These are phyloP conservation scores for Schizochytrium sp. DNA, from an alignment of 108 stramenopile genomes.

Conservation along the genomic window DNA sequence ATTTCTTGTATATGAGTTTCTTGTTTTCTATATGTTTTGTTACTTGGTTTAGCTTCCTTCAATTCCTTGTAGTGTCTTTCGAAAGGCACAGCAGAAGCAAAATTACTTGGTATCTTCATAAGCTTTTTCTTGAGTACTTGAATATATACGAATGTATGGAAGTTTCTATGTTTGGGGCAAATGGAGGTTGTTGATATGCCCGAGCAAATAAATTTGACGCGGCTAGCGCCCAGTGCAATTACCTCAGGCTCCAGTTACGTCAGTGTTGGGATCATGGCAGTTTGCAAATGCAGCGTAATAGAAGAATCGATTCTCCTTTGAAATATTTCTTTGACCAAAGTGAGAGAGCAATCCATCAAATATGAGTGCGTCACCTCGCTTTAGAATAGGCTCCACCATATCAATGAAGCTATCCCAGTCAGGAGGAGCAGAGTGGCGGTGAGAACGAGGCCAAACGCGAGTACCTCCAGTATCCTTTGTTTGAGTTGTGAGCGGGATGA, in stretches of 20 bases:
- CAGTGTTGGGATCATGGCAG: constrained; percentile 60
- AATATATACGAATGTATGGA: background rate
- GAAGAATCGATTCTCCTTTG: constrained; percentile 61
- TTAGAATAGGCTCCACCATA: constrained; percentile 49
- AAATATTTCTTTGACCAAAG: constrained; percentile 57
- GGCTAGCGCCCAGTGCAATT: background rate
- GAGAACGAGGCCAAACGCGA: constrained; percentile 48
- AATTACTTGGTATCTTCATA: background rate
- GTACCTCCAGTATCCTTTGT: constrained; percentile 27
- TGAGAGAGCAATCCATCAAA: constrained; percentile 63
- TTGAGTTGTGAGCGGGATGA: constrained; percentile 47
- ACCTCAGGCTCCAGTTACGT: constrained; percentile 8
- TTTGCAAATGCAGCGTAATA: constrained; percentile 65
- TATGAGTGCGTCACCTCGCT: constrained; percentile 65
- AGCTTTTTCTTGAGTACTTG: background rate
- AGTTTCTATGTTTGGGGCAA: too few species aligned
- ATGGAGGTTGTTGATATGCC: background rate
- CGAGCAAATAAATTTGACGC: background rate
- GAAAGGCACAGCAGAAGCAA: background rate
- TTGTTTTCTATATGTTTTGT: too few species aligned
- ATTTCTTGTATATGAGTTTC: too few species aligned
- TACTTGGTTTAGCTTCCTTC: too few species aligned
- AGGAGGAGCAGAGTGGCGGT: background rate
- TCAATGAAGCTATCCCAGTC: constrained; percentile 17
- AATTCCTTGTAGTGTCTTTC: background rate